Evolutionary conservation across 2,329 filamentous ascomycete genomes (phyloP), one percentile per base, ranked within the genome.

Genomic region (Aspergillus thermomutatus): DNA sequence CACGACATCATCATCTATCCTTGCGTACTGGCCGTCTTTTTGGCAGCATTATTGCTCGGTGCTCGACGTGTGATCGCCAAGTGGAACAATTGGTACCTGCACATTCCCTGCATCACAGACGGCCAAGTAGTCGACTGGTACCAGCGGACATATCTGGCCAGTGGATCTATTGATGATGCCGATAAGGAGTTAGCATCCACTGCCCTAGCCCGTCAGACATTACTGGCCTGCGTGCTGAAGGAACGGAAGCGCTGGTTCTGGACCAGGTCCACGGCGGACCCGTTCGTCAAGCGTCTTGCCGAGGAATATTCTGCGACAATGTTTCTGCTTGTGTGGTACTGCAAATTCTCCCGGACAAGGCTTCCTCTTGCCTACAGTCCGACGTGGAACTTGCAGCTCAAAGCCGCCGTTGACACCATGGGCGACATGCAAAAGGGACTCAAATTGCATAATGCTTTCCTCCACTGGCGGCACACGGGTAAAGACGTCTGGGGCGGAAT

Each of bases 1-100:
- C 72, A 84, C 59, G 84, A 87, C 61, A 74, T 83, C 0, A 72
- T 77, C 26, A 78, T 87, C 28, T 87, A 87, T 62, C 76, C 85
- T 1, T 73, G 77, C 2, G 72, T 85, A 1, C 71, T 85, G 1
- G 84, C 80, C 54, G 58, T 77, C 3, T 85, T 86, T 61, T 73
- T 86, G 3, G 64, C 73, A 9, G 62, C 80, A 5, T 74, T 87
- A 1, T 61, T 85, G 1, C 63, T 83, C 21, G 80, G 80, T 9
- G 80, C 84, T 56, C 77, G 83, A n/a, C 73, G 73, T 2, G 77
- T 84, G 4, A 80, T 79, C 40, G 80, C 80, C 21, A 79, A 82
- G 60, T 87, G 85, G 85, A 80, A 82, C 3, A 82, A 78, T 2
- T 87, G 84, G 84, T 71, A 71, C 54, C 71, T 72, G 56, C 68